phyloP scores from a whole-genome alignment of 2,329 filamentous ascomycete species.

The Monosporascus sp. region DNA sequence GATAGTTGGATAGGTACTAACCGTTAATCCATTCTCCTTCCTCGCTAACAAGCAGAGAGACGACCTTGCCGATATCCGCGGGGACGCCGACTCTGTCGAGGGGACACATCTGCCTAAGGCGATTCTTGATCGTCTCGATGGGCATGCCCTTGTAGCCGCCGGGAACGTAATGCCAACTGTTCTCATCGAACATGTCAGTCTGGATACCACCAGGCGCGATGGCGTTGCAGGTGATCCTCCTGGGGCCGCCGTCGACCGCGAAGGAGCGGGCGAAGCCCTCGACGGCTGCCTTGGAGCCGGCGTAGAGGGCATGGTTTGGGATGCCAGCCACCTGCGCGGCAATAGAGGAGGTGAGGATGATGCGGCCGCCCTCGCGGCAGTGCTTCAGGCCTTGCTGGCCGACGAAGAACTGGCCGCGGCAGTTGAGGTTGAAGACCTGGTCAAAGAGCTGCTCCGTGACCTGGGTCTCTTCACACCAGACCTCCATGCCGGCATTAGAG shows the following conservation, averaged over 20 bases:
- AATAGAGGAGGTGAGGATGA: slow-evolving; percentile 69
- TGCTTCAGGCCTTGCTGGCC: slow-evolving; percentile 70
- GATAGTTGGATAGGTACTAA: slow-evolving; percentile 26
- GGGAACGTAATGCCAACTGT: slow-evolving; percentile 61
- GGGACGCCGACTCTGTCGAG: slow-evolving; percentile 54
- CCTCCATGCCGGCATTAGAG: slow-evolving; percentile 68
- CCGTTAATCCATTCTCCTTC: slow-evolving; percentile 63
- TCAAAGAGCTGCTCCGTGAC: slow-evolving; percentile 67
- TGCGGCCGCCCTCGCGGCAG: slow-evolving; percentile 62
- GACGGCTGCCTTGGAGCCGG: slow-evolving; percentile 66
- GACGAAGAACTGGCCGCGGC: slow-evolving; percentile 70
- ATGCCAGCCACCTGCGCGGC: slow-evolving; percentile 62
- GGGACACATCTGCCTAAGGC: slow-evolving; percentile 53
- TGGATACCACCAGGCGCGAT: slow-evolving; percentile 70
- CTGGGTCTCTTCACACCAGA: slow-evolving; percentile 65
- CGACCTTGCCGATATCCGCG: slow-evolving; percentile 53
- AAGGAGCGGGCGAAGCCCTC: slow-evolving; percentile 69
- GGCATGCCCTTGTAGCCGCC: slow-evolving; percentile 47
- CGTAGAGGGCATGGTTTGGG: slow-evolving; percentile 66
- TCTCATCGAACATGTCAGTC: slow-evolving; percentile 71
- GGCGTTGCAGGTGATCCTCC: slow-evolving; percentile 66
- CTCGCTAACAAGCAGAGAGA: slow-evolving; percentile 49
- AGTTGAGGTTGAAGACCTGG: slow-evolving; percentile 67
- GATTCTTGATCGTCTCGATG: slow-evolving; percentile 48
- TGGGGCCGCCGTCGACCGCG: slow-evolving; percentile 63